Evolutionary conservation across 2,329 filamentous ascomycete species (phyloP).

Genomic region (Colletotrichum paranaense): DNA sequence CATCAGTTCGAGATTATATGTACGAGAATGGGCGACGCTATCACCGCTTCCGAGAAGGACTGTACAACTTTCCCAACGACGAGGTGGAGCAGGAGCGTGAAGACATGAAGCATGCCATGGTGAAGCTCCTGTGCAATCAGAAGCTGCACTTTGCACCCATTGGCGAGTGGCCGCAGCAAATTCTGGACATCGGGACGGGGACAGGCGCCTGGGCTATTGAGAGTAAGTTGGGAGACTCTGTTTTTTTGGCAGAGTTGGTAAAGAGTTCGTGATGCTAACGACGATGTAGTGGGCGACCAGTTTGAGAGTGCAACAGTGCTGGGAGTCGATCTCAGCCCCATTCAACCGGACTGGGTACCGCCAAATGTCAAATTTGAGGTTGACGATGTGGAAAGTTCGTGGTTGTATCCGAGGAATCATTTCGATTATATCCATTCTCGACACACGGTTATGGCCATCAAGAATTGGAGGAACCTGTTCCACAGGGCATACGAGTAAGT

Average conservation of each 20-base stretch:
- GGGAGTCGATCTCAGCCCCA: constrained; percentile 68
- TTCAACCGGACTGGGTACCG: constrained; percentile 67
- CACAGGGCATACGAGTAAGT: constrained; percentile 58
- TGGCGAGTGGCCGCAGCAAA: constrained; percentile 56
- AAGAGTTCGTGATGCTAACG: constrained; percentile 6
- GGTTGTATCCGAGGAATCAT: constrained; percentile 63
- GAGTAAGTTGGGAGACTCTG: constrained; percentile 44
- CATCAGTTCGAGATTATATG: constrained; percentile 58
- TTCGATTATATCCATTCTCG: constrained; percentile 73
- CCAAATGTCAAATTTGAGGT: constrained; percentile 67
- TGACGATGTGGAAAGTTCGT: constrained; percentile 68
- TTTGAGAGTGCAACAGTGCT: constrained; percentile 49
- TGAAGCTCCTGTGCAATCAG: constrained; percentile 59
- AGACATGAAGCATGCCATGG: constrained; percentile 67
- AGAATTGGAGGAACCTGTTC: constrained; percentile 64
- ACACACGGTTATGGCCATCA: constrained; percentile 66
- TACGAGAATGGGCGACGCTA: constrained; percentile 70
- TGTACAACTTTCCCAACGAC: constrained; percentile 70
- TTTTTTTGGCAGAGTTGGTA: constrained; percentile 27
- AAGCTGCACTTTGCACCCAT: constrained; percentile 65
- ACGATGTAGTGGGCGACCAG: constrained; percentile 47
- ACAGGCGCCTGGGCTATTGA: constrained; percentile 71
- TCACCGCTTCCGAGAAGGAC: constrained; percentile 64
- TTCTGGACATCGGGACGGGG: constrained; percentile 69
- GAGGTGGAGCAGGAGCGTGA: constrained; percentile 69